Conservation (phyloP, 2,329 filamentous ascomycete genomes). For the Curvularia eragrostidis region DNA sequence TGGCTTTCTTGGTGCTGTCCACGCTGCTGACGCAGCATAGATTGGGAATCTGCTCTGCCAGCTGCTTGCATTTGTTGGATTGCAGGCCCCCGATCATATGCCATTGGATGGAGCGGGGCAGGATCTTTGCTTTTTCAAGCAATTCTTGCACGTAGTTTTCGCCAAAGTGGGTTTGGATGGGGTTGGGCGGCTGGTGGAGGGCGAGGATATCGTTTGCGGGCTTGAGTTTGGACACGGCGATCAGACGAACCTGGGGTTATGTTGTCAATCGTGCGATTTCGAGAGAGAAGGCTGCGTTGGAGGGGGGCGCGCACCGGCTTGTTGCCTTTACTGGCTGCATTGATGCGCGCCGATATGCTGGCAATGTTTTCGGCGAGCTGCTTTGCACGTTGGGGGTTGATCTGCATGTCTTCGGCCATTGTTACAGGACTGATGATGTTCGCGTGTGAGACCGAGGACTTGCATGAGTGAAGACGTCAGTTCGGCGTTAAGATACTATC, state of each 20-base stretch:
- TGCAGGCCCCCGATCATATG: constrained; percentile 97
- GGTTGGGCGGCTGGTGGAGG: constrained; percentile 66
- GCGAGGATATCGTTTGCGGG: constrained; percentile 89
- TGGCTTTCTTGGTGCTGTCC: constrained; percentile 86
- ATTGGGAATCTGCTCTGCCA: constrained; percentile 83
- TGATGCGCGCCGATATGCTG: constrained; percentile 52
- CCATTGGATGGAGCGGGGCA: constrained; percentile 82
- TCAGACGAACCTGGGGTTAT: constrained; percentile 72
- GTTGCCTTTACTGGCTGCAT: constrained; percentile 45
- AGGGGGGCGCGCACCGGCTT: constrained; percentile 35
- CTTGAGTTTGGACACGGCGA: constrained; percentile 96
- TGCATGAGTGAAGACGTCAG: constrained; percentile 26
- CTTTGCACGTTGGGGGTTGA: constrained; percentile 54
- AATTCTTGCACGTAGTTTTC: constrained; percentile 92
- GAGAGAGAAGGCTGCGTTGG: not conserved
- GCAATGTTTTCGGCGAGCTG: constrained; percentile 55
- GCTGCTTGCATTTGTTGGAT: constrained; percentile 87
- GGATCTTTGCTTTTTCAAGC: constrained; percentile 78
- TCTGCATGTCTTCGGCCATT: constrained; percentile 50
- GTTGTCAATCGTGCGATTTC: not conserved
- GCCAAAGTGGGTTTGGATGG: constrained; percentile 77
- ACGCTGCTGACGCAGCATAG: constrained; percentile 92
- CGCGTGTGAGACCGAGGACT: constrained; percentile 11
- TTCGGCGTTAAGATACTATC: constrained; percentile 19
- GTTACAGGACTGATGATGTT: constrained; percentile 20